These are phyloP conservation scores for Diphasiastrum complanatum DNA, from an alignment of 83 land plant genomes.

Conservation along the genomic window DNA sequence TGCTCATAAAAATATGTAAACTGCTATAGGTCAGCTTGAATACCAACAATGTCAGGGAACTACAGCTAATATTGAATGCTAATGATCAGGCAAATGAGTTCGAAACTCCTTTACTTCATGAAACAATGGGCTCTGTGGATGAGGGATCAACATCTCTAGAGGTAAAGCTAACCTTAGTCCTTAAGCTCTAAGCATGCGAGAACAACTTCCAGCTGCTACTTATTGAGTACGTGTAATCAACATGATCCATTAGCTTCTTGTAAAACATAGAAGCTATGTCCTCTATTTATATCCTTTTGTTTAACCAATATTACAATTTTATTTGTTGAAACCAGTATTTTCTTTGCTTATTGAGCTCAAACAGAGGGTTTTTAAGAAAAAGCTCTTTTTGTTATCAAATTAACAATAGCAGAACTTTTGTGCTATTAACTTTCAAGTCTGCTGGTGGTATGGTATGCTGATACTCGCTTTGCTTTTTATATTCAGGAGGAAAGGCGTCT, in stretches of 20 bases:
- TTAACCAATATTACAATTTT: too few relatives aligned
- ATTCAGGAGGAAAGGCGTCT: constrained; percentile 85
- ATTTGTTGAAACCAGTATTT: too few relatives aligned
- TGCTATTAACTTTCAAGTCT: too few relatives aligned
- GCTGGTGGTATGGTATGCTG: background rate
- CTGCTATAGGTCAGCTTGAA: background rate
- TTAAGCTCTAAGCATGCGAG: background rate
- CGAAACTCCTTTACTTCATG: constrained; percentile 89
- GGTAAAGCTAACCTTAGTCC: constrained; percentile 34
- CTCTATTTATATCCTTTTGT: too few relatives aligned
- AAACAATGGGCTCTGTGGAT: constrained; percentile 47
- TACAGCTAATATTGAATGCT: background rate
- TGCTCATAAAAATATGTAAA: background rate
- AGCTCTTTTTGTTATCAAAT: too few relatives aligned
- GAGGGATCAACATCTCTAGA: constrained; percentile 56
- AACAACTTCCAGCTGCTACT: constrained; percentile 4
- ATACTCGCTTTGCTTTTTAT: background rate
- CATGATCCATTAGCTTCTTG: too few relatives aligned
- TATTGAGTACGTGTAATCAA: constrained; percentile 3
- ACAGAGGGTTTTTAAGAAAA: too few relatives aligned
- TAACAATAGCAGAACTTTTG: too few relatives aligned
- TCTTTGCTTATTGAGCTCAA: too few relatives aligned
- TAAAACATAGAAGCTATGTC: too few relatives aligned
- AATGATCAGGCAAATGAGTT: constrained; percentile 67
- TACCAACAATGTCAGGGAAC: background rate